Conservation (phyloP, 306 rosid species). For the Quercus mongolica region DNA sequence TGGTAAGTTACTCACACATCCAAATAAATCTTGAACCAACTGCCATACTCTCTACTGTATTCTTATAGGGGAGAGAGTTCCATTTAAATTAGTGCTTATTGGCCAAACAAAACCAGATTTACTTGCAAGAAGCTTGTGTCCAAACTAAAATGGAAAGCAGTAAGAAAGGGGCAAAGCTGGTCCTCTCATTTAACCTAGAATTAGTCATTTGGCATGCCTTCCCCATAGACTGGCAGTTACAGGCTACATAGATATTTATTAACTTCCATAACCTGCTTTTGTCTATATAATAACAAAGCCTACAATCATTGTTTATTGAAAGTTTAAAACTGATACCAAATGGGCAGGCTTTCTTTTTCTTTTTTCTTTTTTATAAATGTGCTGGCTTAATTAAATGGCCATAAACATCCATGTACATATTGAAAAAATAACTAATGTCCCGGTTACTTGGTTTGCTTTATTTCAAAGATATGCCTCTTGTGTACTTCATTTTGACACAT, state of each 20-base stretch:
- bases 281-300: background rate
- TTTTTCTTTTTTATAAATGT: background rate
- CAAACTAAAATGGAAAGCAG: background rate
- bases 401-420: background rate
- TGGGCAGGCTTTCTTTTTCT: too few species aligned
- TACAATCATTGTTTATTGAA: background rate
- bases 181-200: background rate
- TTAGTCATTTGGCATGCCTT: background rate
- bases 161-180: background rate
- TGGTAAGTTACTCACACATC: too few species aligned
- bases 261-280: background rate
- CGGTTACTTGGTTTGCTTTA: background rate
- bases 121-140: background rate
- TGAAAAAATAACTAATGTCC: background rate
- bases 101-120: background rate
- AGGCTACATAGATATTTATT: background rate
- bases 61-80: too few species aligned
- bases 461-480: background rate
- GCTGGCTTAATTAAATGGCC: background rate
- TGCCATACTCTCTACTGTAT: too few species aligned
- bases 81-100: too few species aligned
- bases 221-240: background rate
- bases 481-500: background rate
- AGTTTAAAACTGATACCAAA: background rate
- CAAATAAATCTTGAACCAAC: too few species aligned